Evolutionary conservation across 176 grass and related monocot genomes (phyloP), one percentile per base, ranked within the genome.

Genomic region (Luzula sylvatica): DNA sequence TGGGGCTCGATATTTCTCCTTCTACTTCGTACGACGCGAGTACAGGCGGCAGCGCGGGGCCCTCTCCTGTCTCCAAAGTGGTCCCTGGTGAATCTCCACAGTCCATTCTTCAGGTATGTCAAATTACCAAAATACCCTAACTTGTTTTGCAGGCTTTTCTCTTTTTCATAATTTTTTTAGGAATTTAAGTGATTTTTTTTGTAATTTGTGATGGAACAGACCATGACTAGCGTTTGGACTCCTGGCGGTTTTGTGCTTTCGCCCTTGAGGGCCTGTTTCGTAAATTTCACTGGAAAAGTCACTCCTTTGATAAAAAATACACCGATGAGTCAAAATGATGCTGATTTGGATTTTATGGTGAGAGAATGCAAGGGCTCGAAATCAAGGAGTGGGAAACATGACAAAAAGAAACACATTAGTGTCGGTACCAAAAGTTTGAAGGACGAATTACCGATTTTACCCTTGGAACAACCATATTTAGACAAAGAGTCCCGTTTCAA

Each of bases 1-100:
- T 98, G 61, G 92, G 86, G 27, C 81, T 98, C 23, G 74, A 98
- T 53, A 77, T 90, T 75, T 90, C 81, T 71, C 83, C 92, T 61
- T 80, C 90, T 79, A 76, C 92, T 48, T 98, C 92, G 16, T 18
- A 58, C 0, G 92, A 98, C 66, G 92, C 84, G 67, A 90, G 92
- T 68, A 75, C 85, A 9, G 75, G 73, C 76, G 75, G 35, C 8
- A 56, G 52, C 56, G 77, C 55, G 21, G 76, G 71, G 20, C 75
- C 75, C 17, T 96, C 74, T 56, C 70, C 72, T 15, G 81, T 86
- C 56, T 73, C 82, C 58, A 73, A 64, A 59, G 71, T 70, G 42
- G 3, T 71, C 26, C 63, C 69, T 42, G 32, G 52, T 56, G 90
- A 86, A 89, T 96, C 90, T 61, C 92, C 92, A 12, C 69, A 39